Base-by-base conservation (phyloP, 176 grass and related monocot species). In the Carex cristatella region DNA sequence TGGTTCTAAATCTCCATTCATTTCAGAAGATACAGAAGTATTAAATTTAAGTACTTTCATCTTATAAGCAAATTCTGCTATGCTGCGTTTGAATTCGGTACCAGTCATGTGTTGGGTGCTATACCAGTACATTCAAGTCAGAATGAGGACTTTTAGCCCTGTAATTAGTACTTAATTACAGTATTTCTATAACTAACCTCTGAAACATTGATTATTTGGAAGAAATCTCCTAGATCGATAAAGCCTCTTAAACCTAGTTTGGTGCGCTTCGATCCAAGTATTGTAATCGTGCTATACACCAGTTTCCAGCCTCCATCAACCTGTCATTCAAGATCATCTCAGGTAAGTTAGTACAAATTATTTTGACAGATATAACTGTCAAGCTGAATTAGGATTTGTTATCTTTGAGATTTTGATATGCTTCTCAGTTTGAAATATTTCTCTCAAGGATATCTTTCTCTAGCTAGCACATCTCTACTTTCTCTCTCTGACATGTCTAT, bases 221-320 rank as follows among this genome's bases (percentile, higher is more conserved):
- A 84, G 86, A 94, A 98, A 83, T 94, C 95, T 42, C 89, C 91
- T 13, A 98, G n/a, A 76, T 81, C 86, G 56, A 94, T 93, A 84
- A 98, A 94, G 82, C 87, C 92, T 30, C 95, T 77, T 27, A 98
- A 69, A 19, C 95, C 95, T 60, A 98, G 5, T 58, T 89, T 88
- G 33, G 95, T 94, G 62, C 95, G 89, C 87, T 86, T 98, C 19
- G 89, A 85, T 5, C 89, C 95, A 38, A 98, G 89, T 18, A 94
- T 91, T 1, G 95, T 91, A 75, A 98, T 89, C 4, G 95, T 98
- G 82, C 91, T 98, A 9, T 98, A 98, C 85, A 98, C 65, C 84
- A 98, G 86, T 88, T 87, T 97, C 94, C 95, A 98, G 79, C 86
- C 87, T 83, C 95, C 95, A 80, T 91, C 89, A 79, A 94, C 92